These are phyloP conservation scores for Hanseniaspora osmophila DNA, from an alignment of 805 yeast species.

Conservation along the genomic window DNA sequence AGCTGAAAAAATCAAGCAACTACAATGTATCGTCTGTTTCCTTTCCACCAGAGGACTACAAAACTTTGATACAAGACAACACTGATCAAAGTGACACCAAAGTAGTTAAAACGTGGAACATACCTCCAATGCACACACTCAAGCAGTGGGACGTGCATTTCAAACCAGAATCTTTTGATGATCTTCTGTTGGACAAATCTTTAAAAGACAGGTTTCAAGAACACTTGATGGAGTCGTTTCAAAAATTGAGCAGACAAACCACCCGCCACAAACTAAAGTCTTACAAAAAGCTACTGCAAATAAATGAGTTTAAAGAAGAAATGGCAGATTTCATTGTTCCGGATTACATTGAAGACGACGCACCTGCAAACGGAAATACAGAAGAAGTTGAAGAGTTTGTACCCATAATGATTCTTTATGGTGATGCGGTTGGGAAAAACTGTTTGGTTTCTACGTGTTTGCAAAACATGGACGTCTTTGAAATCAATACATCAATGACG, in stretches of 20 bases:
- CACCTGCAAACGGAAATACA: slow-evolving; percentile 1
- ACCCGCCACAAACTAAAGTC: slow-evolving; percentile 22
- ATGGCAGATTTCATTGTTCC: slow-evolving; percentile 24
- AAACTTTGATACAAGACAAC: not conserved
- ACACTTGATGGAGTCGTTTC: slow-evolving; percentile 24
- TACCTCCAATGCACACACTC: slow-evolving; percentile 1
- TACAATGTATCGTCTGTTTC: too few species aligned
- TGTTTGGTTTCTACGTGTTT: slow-evolving; percentile 56
- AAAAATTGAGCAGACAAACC: slow-evolving; percentile 21
- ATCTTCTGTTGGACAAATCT: slow-evolving; percentile 18
- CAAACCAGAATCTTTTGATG: slow-evolving; percentile 19
- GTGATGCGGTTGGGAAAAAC: slow-evolving; percentile 71
- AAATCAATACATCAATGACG: slow-evolving; percentile 60
- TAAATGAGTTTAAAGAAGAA: slow-evolving; percentile 11
- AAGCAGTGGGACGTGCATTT: slow-evolving; percentile 8
- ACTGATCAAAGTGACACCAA: not conserved
- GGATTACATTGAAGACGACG: slow-evolving; percentile 9
- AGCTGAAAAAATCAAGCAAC: too few species aligned
- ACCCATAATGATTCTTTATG: slow-evolving; percentile 54
- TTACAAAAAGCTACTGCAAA: slow-evolving; percentile 9
- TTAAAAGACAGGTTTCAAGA: slow-evolving; percentile 11
- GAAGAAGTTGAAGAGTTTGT: slow-evolving; percentile 26
- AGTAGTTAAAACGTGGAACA: slow-evolving; percentile 5
- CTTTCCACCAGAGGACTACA: not conserved
- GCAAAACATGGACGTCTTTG: slow-evolving; percentile 51